These are phyloP conservation scores for Coniochaeta pulveracea DNA, from an alignment of 2,329 filamentous ascomycete genomes.

Conservation along the genomic window DNA sequence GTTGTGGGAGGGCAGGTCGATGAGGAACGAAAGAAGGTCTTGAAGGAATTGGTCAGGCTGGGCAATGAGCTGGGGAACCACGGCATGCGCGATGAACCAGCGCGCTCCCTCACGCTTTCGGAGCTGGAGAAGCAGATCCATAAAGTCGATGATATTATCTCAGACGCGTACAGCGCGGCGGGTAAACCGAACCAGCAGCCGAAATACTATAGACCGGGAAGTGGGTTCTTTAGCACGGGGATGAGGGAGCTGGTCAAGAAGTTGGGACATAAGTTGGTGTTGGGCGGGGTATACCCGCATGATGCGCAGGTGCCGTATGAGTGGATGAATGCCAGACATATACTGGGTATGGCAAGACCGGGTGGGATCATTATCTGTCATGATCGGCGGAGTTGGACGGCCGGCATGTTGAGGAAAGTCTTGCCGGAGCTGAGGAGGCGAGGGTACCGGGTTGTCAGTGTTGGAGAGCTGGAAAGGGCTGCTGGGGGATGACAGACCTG, in stretches of 20 bases:
- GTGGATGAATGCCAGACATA: conserved; percentile 62
- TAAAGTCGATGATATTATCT: conserved; percentile 50
- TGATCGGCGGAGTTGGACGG: conserved; percentile 73
- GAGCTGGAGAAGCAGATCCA: conserved; percentile 53
- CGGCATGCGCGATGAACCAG: conserved; percentile 78
- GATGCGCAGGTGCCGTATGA: conserved; percentile 72
- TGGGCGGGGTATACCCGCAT: conserved; percentile 81
- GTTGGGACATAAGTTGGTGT: conserved; percentile 60
- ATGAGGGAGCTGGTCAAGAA: conserved; percentile 52
- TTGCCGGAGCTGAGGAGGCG: conserved; percentile 58
- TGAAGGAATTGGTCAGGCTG: conserved; percentile 45
- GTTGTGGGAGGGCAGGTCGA: conserved; percentile 74
- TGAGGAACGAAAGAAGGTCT: conserved; percentile 33
- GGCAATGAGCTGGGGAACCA: conserved; percentile 77
- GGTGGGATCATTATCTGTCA: conserved; percentile 80
- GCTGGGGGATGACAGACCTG: neutral
- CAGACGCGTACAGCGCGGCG: conserved; percentile 41
- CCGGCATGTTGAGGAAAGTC: conserved; percentile 63
- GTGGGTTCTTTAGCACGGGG: conserved; percentile 64
- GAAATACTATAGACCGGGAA: conserved; percentile 73
- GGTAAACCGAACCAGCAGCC: conserved; percentile 8
- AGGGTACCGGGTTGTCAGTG: conserved; percentile 61
- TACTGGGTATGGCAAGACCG: conserved; percentile 66
- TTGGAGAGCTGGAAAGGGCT: conserved; percentile 44
- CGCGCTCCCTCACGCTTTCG: conserved; percentile 44